Conservation (phyloP, 495 filamentous ascomycete species). For the Neurospora hispaniola region DNA sequence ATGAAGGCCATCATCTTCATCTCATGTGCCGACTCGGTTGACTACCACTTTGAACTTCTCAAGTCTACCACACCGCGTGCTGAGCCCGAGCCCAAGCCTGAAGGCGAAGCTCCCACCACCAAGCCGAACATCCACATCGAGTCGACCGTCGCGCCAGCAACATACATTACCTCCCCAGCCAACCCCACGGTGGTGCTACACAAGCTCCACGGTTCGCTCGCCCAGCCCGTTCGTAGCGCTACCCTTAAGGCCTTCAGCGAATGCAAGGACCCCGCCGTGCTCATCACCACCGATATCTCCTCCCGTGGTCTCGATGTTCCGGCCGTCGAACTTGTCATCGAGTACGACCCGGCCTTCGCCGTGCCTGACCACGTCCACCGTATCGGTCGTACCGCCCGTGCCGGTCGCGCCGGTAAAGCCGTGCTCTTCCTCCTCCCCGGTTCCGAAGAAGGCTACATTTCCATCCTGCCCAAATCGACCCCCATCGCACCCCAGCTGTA, state of each 20-base stretch:
- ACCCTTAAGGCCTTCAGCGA: constrained; percentile 69
- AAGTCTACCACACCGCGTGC: constrained; percentile 30
- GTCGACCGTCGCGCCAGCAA: constrained; percentile 31
- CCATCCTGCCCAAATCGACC: constrained; percentile 45
- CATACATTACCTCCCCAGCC: constrained; percentile 39
- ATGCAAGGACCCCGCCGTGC: constrained; percentile 55
- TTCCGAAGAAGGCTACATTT: constrained; percentile 79
- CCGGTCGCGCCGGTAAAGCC: constrained; percentile 80
- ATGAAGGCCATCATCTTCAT: constrained; percentile 97
- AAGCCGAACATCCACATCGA: constrained; percentile 22
- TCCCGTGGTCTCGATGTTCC: constrained; percentile 90
- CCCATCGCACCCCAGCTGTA: constrained; percentile 28
- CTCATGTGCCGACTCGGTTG: constrained; percentile 90
- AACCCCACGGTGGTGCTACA: constrained; percentile 55
- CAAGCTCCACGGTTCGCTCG: constrained; percentile 86
- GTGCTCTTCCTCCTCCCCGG: constrained; percentile 84
- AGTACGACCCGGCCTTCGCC: constrained; percentile 90
- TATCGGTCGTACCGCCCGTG: constrained; percentile 87
- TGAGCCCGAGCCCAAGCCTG: constrained; percentile 14
- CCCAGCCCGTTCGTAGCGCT: constrained; percentile 73
- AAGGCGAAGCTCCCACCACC: constrained; percentile 11
- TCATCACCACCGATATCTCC: constrained; percentile 91
- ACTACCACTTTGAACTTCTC: constrained; percentile 92
- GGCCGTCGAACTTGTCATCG: constrained; percentile 84
- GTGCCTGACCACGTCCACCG: constrained; percentile 87